A percentile compares a stretch with the other conserved stretches of the same genome.
These are phyloP conservation scores for Trebouxia sp. DNA, from an alignment of 139 green algal genomes.

Conservation along the genomic window DNA sequence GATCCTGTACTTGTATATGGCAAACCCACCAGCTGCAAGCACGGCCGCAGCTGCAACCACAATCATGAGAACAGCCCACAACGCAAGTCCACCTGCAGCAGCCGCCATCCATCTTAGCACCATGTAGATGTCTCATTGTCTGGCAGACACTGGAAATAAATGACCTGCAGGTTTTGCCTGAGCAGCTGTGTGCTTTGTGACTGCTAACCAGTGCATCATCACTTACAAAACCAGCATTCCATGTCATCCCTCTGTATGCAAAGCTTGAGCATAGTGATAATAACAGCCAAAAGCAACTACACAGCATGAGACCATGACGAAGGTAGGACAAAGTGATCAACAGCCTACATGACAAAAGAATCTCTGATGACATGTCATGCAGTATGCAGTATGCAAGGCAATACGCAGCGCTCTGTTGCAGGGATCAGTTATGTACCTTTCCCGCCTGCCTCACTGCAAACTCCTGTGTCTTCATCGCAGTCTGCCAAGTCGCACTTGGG, in stretches of 20 bases:
- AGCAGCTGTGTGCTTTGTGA: no score
- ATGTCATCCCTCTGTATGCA: no score
- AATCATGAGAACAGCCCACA: slow-evolving; percentile 45
- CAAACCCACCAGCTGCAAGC: slow-evolving; percentile 46
- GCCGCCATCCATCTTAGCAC: no score
- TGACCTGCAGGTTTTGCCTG: no score
- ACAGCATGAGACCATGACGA: background rate
- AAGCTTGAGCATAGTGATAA: background rate
- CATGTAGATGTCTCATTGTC: no score
- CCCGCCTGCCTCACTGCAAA: slow-evolving; percentile 34
- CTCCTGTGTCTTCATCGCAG: slow-evolving; percentile 54
- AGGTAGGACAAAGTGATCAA: no score
- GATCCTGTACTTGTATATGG: slow-evolving; percentile 51
- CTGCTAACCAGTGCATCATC: no score
- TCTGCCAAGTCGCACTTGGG: slow-evolving; percentile 56
- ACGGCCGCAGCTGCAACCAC: slow-evolving; percentile 38
- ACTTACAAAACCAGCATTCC: background rate
- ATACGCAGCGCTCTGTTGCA: background rate
- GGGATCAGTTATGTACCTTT: background rate
- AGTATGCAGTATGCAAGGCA: background rate
- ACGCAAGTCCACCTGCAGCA: slow-evolving; percentile 36
- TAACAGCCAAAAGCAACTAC: background rate
- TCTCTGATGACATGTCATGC: background rate
- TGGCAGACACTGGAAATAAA: no score
- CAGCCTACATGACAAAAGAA: no score